phyloP scores from a whole-genome alignment of 2,329 filamentous ascomycete species.

The Colletotrichum sansevieriae region DNA sequence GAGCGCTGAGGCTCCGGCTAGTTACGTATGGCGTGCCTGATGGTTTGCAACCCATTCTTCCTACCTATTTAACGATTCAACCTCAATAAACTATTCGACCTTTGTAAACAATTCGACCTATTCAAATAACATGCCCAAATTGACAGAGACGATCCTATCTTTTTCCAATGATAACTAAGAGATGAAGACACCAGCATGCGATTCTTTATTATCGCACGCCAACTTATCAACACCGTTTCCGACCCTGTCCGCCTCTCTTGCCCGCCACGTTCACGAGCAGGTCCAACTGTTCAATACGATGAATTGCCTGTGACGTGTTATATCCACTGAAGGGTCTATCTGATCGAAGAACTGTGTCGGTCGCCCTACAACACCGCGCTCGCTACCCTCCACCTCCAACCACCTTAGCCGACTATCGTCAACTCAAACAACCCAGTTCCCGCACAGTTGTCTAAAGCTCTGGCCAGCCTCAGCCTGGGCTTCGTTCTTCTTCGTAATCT shows the following conservation, averaged over 20 bases:
- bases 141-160: rapidly evolving
- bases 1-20: not conserved
- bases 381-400: not conserved
- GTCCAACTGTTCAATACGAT: not conserved
- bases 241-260: not conserved
- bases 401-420: not conserved
- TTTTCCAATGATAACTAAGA: rapidly evolving
- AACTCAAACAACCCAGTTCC: not conserved
- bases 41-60: not conserved
- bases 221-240: rapidly evolving
- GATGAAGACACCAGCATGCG: not conserved
- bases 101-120: no score
- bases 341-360: not conserved
- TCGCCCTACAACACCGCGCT: not conserved
- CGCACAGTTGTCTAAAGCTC: not conserved
- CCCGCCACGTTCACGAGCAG: not conserved
- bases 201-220: not conserved
- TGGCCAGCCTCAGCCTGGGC: not conserved
- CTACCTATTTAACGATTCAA: not conserved
- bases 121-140: not conserved
- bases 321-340: not conserved
- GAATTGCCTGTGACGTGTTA: not conserved
- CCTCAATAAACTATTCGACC: no score
- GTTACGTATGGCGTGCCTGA: not conserved
- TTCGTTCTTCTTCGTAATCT: not conserved